phyloP scores from a whole-genome alignment of 2,329 filamentous ascomycete genomes.

The Xylariales sp. region DNA sequence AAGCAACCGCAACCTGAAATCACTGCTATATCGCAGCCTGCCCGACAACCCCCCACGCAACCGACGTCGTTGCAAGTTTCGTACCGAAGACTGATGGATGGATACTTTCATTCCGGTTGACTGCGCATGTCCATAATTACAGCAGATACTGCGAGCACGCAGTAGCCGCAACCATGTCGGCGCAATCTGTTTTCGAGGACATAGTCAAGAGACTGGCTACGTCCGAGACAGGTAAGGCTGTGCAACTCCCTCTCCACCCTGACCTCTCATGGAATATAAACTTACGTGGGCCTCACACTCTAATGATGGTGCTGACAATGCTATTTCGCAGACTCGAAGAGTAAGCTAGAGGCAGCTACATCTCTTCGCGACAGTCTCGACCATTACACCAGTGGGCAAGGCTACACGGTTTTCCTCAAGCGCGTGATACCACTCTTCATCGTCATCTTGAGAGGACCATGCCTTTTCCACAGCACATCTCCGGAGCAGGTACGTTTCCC shows the following conservation, averaged over 20 bases:
- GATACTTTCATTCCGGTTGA: too few species aligned
- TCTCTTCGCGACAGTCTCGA: conserved; percentile 91
- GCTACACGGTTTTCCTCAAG: conserved; percentile 77
- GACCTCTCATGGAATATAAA: too few species aligned
- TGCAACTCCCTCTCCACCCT: background rate
- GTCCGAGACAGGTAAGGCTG: conserved; percentile 48
- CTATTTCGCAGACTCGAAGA: conserved; percentile 62
- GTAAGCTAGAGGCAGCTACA: conserved; percentile 76
- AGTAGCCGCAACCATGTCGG: conserved; percentile 55
- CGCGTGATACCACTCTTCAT: conserved; percentile 88
- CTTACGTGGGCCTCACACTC: background rate
- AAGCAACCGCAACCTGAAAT: too few species aligned
- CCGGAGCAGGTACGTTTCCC: conserved; percentile 66
- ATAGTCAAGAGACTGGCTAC: conserved; percentile 56
- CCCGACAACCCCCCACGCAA: too few species aligned
- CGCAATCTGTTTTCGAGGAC: conserved; percentile 52
- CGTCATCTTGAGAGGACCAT: conserved; percentile 75
- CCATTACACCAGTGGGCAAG: conserved; percentile 71
- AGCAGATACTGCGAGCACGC: conserved; percentile 19
- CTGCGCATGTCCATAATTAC: conserved; percentile 16
- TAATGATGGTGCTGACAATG: conserved; percentile 11
- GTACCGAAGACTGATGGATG: too few species aligned
- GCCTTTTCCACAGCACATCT: conserved; percentile 86
- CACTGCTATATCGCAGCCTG: too few species aligned
- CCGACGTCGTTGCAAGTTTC: too few species aligned